These are phyloP conservation scores for Nitzschia inconspicua DNA, from an alignment of 108 stramenopile species.

Conservation along the genomic window DNA sequence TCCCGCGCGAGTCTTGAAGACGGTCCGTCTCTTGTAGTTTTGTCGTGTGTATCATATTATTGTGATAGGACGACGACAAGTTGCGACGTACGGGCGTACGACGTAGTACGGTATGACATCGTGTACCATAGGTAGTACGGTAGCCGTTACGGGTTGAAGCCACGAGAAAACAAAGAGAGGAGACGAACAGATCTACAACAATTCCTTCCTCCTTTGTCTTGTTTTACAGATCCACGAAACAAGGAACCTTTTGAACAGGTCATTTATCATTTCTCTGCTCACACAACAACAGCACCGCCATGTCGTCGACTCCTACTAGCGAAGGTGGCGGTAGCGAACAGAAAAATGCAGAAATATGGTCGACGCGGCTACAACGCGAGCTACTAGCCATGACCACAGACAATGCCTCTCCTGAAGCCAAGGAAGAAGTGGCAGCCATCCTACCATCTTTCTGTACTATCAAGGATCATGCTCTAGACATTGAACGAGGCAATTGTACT, in stretches of 20 bases:
- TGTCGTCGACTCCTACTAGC: background rate
- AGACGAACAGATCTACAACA: too few relatives aligned
- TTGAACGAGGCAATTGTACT: constrained; percentile 66
- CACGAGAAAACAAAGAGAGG: too few relatives aligned
- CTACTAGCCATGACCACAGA: constrained; percentile 76
- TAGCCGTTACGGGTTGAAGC: too few relatives aligned
- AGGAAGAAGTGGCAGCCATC: constrained; percentile 26
- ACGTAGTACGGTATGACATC: too few relatives aligned
- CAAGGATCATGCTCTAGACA: constrained; percentile 60
- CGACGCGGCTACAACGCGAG: constrained; percentile 80
- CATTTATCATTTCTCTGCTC: background rate
- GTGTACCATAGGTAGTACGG: too few relatives aligned
- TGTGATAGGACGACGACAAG: too few relatives aligned
- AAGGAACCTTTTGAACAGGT: background rate
- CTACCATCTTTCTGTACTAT: constrained; percentile 74
- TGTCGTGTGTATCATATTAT: too few relatives aligned
- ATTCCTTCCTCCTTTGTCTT: too few relatives aligned
- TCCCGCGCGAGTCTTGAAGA: too few relatives aligned
- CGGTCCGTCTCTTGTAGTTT: too few relatives aligned
- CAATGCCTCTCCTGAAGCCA: constrained; percentile 50
- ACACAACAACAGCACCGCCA: background rate
- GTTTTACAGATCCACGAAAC: background rate
- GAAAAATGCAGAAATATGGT: constrained; percentile 81
- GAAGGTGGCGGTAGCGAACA: constrained; percentile 19
- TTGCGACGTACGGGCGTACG: too few relatives aligned